Evolutionary conservation across 2,329 filamentous ascomycete genomes (phyloP).

Genomic region (Leptographium lundbergii): DNA sequence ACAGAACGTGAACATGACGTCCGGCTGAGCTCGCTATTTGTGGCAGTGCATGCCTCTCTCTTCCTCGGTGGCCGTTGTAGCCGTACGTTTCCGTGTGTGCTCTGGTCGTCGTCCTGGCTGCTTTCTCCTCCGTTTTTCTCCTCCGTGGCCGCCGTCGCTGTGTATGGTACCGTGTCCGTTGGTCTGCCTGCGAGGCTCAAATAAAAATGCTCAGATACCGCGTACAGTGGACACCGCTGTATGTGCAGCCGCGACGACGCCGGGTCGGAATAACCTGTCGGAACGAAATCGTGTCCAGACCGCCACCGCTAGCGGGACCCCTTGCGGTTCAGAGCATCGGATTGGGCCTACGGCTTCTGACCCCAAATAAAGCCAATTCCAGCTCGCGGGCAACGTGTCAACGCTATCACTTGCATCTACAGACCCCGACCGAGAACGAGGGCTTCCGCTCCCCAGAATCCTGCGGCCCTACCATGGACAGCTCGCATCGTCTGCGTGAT

Average conservation of each 20-base stretch:
- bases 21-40: not conserved
- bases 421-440: not conserved
- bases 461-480: not conserved
- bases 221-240: not conserved
- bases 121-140: not conserved
- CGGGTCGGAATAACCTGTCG: slow-evolving; percentile 19
- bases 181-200: too few relatives aligned
- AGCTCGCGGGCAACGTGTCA: slow-evolving; percentile 8
- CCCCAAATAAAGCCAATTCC: not conserved
- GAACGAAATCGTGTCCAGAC: slow-evolving; percentile 20
- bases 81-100: not conserved
- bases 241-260: not conserved
- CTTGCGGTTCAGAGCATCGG: not conserved
- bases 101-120: too few relatives aligned
- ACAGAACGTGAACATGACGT: slow-evolving; percentile 85
- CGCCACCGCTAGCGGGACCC: not conserved
- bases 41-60: not conserved
- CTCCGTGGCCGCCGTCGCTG: too few relatives aligned
- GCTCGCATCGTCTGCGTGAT: not conserved
- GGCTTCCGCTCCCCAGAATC: not conserved
- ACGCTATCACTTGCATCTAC: not conserved
- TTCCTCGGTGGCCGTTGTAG: too few relatives aligned
- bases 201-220: not conserved
- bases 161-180: too few relatives aligned
- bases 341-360: not conserved